Percentiles rank a stretch among this genome's conserved stretches.
Evolutionary conservation across 768 basidiomycete genomes (phyloP).

Genomic region (Hebeloma cylindrosporum): DNA sequence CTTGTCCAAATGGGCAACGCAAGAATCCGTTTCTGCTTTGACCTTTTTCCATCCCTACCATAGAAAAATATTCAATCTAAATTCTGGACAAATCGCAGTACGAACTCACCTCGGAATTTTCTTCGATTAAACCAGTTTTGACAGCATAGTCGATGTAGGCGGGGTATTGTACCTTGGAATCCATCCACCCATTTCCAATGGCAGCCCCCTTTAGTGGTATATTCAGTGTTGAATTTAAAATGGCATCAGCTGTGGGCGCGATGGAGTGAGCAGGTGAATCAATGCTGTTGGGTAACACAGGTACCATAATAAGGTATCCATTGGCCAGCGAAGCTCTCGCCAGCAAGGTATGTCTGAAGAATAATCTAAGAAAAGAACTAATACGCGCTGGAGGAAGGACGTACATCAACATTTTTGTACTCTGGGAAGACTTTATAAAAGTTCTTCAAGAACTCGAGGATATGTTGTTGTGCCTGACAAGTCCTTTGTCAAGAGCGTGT

Average conservation of each 20-base stretch:
- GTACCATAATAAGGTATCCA: constrained; percentile 95
- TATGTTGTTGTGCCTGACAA: constrained; percentile 67
- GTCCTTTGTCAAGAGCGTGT: constrained; percentile 6
- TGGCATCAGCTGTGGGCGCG: constrained; percentile 65
- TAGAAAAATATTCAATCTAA: background rate
- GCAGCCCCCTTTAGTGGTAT: constrained; percentile 76
- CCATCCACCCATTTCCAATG: constrained; percentile 99
- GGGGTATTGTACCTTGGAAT: constrained; percentile 83
- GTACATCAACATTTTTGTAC: constrained; percentile 74
- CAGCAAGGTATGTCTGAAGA: constrained; percentile 86
- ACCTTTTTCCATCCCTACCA: constrained; percentile 61
- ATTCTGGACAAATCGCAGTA: background rate
- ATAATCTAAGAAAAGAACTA: constrained; percentile 2
- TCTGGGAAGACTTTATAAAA: constrained; percentile 94
- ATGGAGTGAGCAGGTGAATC: constrained; percentile 4
- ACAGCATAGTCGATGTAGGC: constrained; percentile 86
- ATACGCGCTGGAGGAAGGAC: constrained; percentile 29
- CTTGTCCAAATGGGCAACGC: constrained; percentile 46
- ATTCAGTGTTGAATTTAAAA: constrained; percentile 59
- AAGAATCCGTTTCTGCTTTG: constrained; percentile 58
- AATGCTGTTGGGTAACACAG: constrained; percentile 12
- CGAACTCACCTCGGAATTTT: constrained; percentile 59
- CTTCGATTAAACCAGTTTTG: constrained; percentile 74
- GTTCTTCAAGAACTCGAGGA: constrained; percentile 82
- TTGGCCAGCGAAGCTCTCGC: constrained; percentile 97